These are phyloP conservation scores for Rostrohypoxylon terebratum DNA, from an alignment of 495 filamentous ascomycete genomes.

Conservation along the genomic window DNA sequence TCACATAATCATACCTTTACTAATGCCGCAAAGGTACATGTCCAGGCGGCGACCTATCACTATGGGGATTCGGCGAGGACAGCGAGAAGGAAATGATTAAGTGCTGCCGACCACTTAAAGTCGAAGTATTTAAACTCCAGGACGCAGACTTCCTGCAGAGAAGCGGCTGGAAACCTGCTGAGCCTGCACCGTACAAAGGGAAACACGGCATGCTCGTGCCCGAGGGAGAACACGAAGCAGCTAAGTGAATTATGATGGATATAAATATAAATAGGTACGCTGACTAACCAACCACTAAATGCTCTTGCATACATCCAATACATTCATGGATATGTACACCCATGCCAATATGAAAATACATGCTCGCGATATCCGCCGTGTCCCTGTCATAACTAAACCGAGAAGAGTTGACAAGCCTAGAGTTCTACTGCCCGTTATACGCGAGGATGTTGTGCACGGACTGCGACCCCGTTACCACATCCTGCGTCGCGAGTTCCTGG, in stretches of 20 bases:
- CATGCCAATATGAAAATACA: conserved; percentile 14
- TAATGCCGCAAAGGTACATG: conserved; percentile 53
- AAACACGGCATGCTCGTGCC: conserved; percentile 70
- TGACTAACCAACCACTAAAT: conserved; percentile 12
- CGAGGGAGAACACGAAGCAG: conserved; percentile 41
- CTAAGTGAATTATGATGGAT: conserved; percentile 3
- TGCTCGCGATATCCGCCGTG: conserved; percentile 1
- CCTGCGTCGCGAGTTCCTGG: conserved; percentile 48
- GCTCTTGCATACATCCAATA: not conserved
- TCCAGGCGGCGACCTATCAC: conserved; percentile 74
- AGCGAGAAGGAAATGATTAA: conserved; percentile 74
- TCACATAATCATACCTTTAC: conserved; percentile 34
- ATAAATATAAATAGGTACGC: conserved; percentile 3
- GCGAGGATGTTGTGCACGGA: conserved; percentile 47
- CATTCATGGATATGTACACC: not conserved
- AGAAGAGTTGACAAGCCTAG: too few relatives aligned
- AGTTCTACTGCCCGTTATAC: conserved; percentile 47
- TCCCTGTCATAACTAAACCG: conserved; percentile 2
- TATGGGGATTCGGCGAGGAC: conserved; percentile 80
- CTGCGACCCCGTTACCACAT: conserved; percentile 38
- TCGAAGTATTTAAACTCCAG: conserved; percentile 73
- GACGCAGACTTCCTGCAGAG: conserved; percentile 62
- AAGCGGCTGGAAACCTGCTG: conserved; percentile 69
- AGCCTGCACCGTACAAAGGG: conserved; percentile 69
- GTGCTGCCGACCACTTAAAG: conserved; percentile 76